phyloP scores from a whole-genome alignment of 805 yeast genomes.

The Kregervanrija pseudodelftensis region DNA sequence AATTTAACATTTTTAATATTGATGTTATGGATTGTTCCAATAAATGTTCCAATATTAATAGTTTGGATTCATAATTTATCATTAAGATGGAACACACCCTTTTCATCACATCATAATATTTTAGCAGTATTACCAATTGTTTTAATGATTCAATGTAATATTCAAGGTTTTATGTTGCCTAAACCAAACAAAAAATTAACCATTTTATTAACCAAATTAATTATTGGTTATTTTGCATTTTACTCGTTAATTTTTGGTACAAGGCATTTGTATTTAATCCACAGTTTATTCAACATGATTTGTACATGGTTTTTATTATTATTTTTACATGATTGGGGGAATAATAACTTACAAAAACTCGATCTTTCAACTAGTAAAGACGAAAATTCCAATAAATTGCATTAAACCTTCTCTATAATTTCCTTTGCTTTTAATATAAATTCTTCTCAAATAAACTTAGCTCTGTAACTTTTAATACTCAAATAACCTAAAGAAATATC shows the following conservation, averaged over 20 bases:
- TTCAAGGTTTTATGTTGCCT: constrained; percentile 42
- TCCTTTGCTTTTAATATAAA: background rate
- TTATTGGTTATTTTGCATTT: constrained; percentile 45
- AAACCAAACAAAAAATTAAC: constrained; percentile 20
- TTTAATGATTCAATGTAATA: constrained; percentile 47
- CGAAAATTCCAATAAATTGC: constrained; percentile 3
- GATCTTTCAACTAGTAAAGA: constrained; percentile 1
- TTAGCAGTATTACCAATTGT: constrained; percentile 72
- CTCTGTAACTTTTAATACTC: constrained; percentile 20
- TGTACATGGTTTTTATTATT: constrained; percentile 42
- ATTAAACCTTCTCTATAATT: background rate
- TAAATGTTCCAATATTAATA: constrained; percentile 67
- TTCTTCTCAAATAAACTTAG: background rate
- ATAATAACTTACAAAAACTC: constrained; percentile 1
- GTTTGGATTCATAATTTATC: constrained; percentile 79
- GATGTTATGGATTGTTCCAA: constrained; percentile 73
- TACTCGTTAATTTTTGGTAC: constrained; percentile 70
- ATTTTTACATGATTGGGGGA: constrained; percentile 20
- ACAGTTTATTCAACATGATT: constrained; percentile 63
- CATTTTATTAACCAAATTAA: constrained; percentile 26
- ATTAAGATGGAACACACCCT: constrained; percentile 75
- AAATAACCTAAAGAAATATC: constrained; percentile 22
- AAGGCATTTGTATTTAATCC: constrained; percentile 79
- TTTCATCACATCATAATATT: constrained; percentile 79
- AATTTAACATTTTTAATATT: constrained; percentile 56